Base-by-base conservation (phyloP, 306 rosid genomes). In the Malus orientalis region DNA sequence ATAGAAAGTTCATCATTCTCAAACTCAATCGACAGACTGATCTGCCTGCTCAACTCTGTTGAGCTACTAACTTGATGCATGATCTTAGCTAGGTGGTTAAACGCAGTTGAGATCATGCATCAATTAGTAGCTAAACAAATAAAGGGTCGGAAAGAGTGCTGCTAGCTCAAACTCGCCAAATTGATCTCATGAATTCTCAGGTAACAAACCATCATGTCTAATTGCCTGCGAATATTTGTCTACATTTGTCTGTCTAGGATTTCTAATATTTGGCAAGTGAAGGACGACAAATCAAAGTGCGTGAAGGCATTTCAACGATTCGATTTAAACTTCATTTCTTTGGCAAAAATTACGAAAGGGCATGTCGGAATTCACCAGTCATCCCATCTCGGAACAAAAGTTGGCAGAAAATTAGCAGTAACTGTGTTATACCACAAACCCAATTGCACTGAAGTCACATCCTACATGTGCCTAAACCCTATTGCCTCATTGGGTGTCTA, bases 251-350 rank as follows among this genome's bases (percentile, higher is more conserved):
- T 42, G 44, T 60, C 68, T 59, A 4, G 5, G 25, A 73, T 38
- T 40, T 73, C 42, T 38, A 8, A 8, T 12, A 27, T 44, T 9
- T 1, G 3, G 13, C n/a, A 36, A 65, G 57, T 33, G 29, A 71
- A n/a, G 49, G 25, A 57, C 7, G 5, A 42, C 58, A 73, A 42
- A 25, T 59, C 58, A 60, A 59, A 25, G 30, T n/a, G 3, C 9
- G 18, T 5, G 32, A 86, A 82, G 42, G 19, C 25, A 27, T 47
- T 27, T 79, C 79, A 81, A 73, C 8, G 45, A 29, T 23, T 69
- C 69, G 13, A 49, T 36, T 84, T 85, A 36, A 75, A 63, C 59
- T 74, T 78, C 96, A 78, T 87, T 76, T 84, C 92, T 81, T 80
- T 85, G 78, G 93, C 97, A 83, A 75, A 68, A 33, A 29, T 38